Base-by-base conservation (phyloP, 371 early-diverging fungal species). In the Synchytrium microbalum region DNA sequence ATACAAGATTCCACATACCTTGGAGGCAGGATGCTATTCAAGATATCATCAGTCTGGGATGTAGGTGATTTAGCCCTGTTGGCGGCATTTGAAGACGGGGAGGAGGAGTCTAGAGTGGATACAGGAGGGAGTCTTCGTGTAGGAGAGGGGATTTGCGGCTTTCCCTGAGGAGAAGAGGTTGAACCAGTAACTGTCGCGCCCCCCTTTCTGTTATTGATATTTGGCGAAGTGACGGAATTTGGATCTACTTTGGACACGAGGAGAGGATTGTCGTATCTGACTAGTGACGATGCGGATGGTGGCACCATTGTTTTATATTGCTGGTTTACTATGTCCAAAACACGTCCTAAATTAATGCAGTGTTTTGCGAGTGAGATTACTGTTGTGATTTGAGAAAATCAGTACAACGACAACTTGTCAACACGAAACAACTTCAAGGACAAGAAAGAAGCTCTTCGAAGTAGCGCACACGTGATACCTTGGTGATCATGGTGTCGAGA, bases 261-360 rank as follows among this genome's bases (percentile, higher is more conserved):
- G 31, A 79, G 76, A 8, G 82, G 82, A 58, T 82, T 82, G 70
- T 82, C 82, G 67, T 82, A 80, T 58, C 72, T 62, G 51, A 82
- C 74, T 53, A 82, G 75, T 10, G 46, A 38, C 3, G 82, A 80
- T 52, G 72, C 68, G 38, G 66, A 53, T 51, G 69, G 69, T 5
- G 56, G 26, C 59, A 67, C 61, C 62, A 64, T 62, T 69, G 14
- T 86, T 51, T 51, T 51, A n/a, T n/a, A n/a, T n/a, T n/a, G n/a
- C n/a, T n/a, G n/a, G n/a, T n/a, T n/a, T n/a, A n/a, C n/a, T n/a
- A n/a, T n/a, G n/a, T n/a, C n/a, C n/a, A n/a, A n/a, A n/a, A n/a
- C n/a, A n/a, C n/a, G n/a, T n/a, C n/a, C n/a, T n/a, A n/a, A n/a
- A n/a, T n/a, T n/a, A n/a, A n/a, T n/a, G n/a, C n/a, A n/a, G n/a